phyloP scores from a whole-genome alignment of 129 eudicot species.

The Arctium lappa region DNA sequence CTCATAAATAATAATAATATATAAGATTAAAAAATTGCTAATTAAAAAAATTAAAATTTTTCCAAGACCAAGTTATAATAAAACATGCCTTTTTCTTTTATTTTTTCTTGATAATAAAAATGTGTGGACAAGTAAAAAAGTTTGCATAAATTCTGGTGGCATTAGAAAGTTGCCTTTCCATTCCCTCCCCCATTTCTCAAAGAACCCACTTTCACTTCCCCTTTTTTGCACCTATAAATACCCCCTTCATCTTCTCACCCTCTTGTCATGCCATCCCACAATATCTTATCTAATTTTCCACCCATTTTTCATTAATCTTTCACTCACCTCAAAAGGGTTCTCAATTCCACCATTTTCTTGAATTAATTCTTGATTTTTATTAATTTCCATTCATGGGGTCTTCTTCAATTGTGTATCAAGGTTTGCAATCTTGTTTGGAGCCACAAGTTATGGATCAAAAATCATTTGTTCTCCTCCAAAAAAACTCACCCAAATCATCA shows the following conservation, averaged over 20 bases:
- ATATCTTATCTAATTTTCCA: conserved; percentile 16
- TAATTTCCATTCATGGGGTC: conserved; percentile 38
- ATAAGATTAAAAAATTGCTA: too few species aligned
- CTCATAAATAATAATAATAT: too few species aligned
- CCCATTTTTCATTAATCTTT: background rate
- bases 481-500: conserved; percentile 1
- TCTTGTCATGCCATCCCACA: conserved; percentile 35
- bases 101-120: conserved; percentile 23
- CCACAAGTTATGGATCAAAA: conserved; percentile 33
- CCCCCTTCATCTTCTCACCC: conserved; percentile 43
- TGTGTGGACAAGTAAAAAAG: conserved; percentile 37
- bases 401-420: conserved; percentile 34
- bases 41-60: too few species aligned
- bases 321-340: background rate
- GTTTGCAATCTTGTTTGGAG: conserved; percentile 48
- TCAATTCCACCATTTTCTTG: background rate
- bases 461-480: conserved; percentile 28
- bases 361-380: conserved; percentile 21
- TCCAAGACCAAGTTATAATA: background rate
- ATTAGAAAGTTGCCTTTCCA: conserved; percentile 25
- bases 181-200: background rate
- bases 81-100: background rate
- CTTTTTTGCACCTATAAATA: conserved; percentile 55
- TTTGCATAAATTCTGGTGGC: conserved; percentile 35
- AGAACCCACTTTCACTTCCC: background rate